These are phyloP conservation scores for Linanthus parryae DNA, from an alignment of 148 eudicot genomes.

Conservation along the genomic window DNA sequence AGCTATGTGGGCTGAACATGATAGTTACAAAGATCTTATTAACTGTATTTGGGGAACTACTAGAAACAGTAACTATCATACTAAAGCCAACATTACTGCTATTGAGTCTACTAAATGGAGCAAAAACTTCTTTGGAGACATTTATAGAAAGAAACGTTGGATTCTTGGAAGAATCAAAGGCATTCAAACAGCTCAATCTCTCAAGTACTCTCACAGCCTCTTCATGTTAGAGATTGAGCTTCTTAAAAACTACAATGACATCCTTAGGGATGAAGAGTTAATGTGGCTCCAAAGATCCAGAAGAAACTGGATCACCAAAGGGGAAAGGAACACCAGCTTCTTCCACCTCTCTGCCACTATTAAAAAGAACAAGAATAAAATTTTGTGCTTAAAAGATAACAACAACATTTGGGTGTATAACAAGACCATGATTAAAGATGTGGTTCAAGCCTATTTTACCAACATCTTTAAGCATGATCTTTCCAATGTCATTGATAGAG, in stretches of 20 bases:
- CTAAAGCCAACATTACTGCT: background rate
- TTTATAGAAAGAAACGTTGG: background rate
- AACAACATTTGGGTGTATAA: background rate
- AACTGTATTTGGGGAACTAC: background rate
- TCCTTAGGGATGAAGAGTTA: background rate
- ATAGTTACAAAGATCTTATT: background rate
- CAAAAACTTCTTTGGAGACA: background rate
- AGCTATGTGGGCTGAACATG: background rate
- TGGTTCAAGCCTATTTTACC: background rate
- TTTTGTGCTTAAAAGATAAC: background rate
- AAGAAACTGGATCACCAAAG: background rate
- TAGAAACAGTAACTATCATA: too few relatives aligned
- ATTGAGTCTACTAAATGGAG: background rate
- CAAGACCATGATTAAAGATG: background rate
- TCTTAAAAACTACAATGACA: background rate
- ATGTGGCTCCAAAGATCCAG: constrained; percentile 8
- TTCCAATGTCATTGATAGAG: too few relatives aligned
- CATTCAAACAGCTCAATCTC: background rate
- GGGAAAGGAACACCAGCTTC: constrained; percentile 6
- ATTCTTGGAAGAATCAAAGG: background rate
- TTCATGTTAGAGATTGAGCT: background rate
- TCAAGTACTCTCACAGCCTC: background rate
- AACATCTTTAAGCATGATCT: too few relatives aligned
- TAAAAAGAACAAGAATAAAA: background rate
- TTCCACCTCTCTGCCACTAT: background rate